Evolutionary conservation across 768 basidiomycete genomes (phyloP).

Genomic region (Psilocybe cubensis): DNA sequence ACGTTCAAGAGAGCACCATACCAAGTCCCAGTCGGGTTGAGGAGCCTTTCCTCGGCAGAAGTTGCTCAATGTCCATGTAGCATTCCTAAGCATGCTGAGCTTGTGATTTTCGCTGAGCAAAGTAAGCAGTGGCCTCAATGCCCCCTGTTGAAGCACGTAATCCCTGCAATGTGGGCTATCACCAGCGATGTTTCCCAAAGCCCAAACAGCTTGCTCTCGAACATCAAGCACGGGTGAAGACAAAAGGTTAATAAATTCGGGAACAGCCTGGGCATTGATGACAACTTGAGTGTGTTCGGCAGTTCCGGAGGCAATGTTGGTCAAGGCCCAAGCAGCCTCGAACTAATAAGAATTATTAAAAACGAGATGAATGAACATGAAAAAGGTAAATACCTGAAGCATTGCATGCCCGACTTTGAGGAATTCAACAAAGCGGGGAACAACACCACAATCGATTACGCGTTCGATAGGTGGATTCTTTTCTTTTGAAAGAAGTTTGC

Average conservation of each 20-base stretch:
- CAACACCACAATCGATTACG: conserved; percentile 97
- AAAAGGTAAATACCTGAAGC: conserved; percentile 67
- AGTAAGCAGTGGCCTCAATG: conserved; percentile 88
- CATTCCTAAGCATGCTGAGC: conserved; percentile 97
- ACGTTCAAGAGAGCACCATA: conserved; percentile 38
- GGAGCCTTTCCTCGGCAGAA: conserved; percentile 98
- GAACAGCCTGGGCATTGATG: conserved; percentile 92
- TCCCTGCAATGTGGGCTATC: conserved; percentile 98
- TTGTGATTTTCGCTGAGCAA: conserved; percentile 97
- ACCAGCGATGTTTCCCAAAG: conserved; percentile 98
- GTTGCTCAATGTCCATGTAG: conserved; percentile 99
- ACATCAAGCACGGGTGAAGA: conserved; percentile 96
- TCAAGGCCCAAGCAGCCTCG: conserved; percentile 97
- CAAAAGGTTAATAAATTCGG: conserved; percentile 95
- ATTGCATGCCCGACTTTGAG: conserved; percentile 78
- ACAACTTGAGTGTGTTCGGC: conserved; percentile 99
- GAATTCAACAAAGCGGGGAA: conserved; percentile 97
- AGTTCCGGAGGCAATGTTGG: conserved; percentile 97
- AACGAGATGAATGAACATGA: conserved; percentile 5
- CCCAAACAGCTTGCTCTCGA: conserved; percentile 99
- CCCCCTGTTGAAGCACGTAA: conserved; percentile 93
- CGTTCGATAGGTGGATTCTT: conserved; percentile 99
- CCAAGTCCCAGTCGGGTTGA: conserved; percentile 97
- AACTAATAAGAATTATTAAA: conserved; percentile 54
- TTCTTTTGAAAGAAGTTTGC: conserved; percentile 98